Conservation (phyloP, 2,329 filamentous ascomycete genomes). For the Colletotrichum sp. region DNA sequence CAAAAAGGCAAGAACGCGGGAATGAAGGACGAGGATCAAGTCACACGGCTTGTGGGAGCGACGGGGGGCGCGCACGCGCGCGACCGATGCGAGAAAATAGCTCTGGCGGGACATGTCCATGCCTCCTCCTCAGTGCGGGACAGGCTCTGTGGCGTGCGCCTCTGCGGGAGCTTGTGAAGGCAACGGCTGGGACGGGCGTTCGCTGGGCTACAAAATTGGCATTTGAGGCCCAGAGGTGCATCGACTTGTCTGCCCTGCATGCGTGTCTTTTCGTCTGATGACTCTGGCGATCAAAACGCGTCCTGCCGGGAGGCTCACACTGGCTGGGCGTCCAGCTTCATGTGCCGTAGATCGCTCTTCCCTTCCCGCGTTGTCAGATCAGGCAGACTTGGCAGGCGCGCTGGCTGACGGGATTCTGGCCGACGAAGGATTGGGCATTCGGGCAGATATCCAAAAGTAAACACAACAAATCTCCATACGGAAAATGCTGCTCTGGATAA, state of each 20-base stretch:
- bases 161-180: neutral
- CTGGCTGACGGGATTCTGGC: neutral
- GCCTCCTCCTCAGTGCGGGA: neutral
- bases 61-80: neutral
- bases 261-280: neutral
- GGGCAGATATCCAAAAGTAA: neutral
- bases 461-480: neutral
- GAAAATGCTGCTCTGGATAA: neutral
- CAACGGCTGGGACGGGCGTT: neutral
- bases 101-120: neutral
- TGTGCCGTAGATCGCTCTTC: neutral
- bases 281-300: neutral
- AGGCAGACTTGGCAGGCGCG: neutral
- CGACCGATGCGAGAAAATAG: neutral
- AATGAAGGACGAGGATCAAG: neutral
- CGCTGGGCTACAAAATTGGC: neutral
- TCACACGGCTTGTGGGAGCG: neutral
- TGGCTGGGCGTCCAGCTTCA: neutral
- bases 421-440: neutral
- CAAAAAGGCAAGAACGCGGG: neutral
- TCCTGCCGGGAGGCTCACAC: neutral
- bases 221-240: neutral
- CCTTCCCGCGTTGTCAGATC: neutral
- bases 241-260: neutral
- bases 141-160: neutral